Evolutionary conservation across 75 land plant species (phyloP).

Genomic region (Cryptomeria japonica): DNA sequence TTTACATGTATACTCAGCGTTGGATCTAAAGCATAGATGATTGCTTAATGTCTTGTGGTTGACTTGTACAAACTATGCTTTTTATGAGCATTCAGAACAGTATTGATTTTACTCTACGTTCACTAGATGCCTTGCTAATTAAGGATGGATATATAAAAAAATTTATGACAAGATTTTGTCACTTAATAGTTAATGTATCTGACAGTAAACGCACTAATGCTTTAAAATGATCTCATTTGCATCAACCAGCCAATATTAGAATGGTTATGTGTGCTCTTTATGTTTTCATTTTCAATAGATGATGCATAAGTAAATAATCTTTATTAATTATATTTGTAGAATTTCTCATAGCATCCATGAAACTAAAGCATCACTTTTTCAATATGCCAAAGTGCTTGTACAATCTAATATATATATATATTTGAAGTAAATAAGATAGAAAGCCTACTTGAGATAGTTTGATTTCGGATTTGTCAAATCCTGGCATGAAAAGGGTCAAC

Average conservation of each 20-base stretch:
- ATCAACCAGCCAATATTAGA: not conserved
- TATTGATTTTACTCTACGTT: not conserved
- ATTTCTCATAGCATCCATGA: not conserved
- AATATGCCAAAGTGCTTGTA: not conserved
- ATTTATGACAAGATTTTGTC: not conserved
- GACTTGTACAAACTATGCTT: not conserved
- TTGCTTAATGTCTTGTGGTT: not conserved
- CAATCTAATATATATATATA: not conserved
- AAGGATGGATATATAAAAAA: not conserved
- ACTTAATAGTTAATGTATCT: not conserved
- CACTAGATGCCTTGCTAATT: not conserved
- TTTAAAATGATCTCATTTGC: not conserved
- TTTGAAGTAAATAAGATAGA: not conserved
- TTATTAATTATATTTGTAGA: not conserved
- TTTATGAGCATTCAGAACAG: not conserved
- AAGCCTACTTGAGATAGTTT: slow-evolving; percentile 81
- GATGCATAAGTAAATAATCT: not conserved
- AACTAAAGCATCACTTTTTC: not conserved
- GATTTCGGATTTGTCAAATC: slow-evolving; percentile 90
- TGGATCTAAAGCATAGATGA: not conserved
- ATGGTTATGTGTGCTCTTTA: not conserved
- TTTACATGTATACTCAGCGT: not conserved
- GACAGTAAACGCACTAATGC: not conserved
- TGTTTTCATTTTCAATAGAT: not conserved
- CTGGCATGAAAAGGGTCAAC: slow-evolving; percentile 90